These are phyloP conservation scores for Magnolia officinalis DNA, from an alignment of 164 flowering plant genomes.

Conservation along the genomic window DNA sequence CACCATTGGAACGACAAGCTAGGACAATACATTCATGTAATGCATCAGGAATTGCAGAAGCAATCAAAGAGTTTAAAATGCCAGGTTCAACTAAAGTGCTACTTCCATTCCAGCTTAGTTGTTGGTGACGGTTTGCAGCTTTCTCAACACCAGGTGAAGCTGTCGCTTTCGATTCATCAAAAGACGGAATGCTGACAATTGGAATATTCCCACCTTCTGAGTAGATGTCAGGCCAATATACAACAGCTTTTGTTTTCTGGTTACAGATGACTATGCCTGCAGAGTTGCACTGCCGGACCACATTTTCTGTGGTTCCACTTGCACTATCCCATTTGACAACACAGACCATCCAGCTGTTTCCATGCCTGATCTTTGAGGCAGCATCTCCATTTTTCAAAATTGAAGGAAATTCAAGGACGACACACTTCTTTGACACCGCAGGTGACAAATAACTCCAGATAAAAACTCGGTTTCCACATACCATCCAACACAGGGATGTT, in stretches of 20 bases:
- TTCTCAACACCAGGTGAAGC: slow-evolving; percentile 30
- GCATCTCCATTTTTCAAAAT: slow-evolving; percentile 31
- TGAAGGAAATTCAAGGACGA: slow-evolving; percentile 54
- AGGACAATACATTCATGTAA: slow-evolving; percentile 51
- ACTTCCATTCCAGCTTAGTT: slow-evolving; percentile 26
- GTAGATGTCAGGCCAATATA: slow-evolving; percentile 76
- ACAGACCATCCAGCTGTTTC: slow-evolving; percentile 55
- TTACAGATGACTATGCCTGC: slow-evolving; percentile 65
- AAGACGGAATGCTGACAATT: slow-evolving; percentile 32
- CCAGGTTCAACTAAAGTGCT: slow-evolving; percentile 15
- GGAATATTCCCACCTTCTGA: slow-evolving; percentile 29
- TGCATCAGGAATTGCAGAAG: slow-evolving; percentile 43
- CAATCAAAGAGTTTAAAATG: slow-evolving; percentile 66
- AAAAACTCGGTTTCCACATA: slow-evolving; percentile 59
- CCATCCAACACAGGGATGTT: slow-evolving; percentile 74
- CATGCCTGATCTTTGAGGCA: slow-evolving; percentile 19
- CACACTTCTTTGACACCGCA: slow-evolving; percentile 52
- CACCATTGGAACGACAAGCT: slow-evolving; percentile 65
- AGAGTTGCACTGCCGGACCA: slow-evolving; percentile 30
- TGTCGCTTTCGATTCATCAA: slow-evolving; percentile 32
- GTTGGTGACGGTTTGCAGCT: slow-evolving; percentile 27
- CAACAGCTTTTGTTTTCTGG: slow-evolving; percentile 42
- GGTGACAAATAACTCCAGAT: slow-evolving; percentile 74
- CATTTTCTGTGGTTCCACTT: slow-evolving; percentile 20
- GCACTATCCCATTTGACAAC: slow-evolving; percentile 52